Percentiles rank a stretch among this genome's conserved stretches.
These are phyloP conservation scores for Edaphochlamys debaryana DNA, from an alignment of 139 green algal genomes.

Conservation along the genomic window DNA sequence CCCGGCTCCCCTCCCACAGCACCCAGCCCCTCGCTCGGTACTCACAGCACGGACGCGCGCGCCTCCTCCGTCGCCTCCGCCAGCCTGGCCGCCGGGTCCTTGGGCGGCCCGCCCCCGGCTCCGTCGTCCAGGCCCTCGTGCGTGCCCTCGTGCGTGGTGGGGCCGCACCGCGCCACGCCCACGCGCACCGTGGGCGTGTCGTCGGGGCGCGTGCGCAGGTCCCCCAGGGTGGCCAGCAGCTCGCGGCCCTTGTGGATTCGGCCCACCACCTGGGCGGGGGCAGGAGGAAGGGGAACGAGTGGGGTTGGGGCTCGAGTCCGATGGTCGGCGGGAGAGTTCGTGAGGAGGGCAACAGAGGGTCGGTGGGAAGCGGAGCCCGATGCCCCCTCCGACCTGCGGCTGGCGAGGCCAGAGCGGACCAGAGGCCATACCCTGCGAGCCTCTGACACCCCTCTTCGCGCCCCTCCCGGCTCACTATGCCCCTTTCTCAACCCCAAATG, in stretches of 20 bases:
- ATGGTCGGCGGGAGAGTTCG: too few species aligned
- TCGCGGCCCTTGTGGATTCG: slow-evolving; percentile 57
- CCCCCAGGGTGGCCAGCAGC: slow-evolving; percentile 58
- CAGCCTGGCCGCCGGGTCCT: slow-evolving; percentile 34
- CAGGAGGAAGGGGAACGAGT: background rate
- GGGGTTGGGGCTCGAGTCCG: too few species aligned
- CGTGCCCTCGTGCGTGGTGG: slow-evolving; percentile 52
- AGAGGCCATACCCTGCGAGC: too few species aligned
- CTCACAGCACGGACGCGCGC: slow-evolving; percentile 53
- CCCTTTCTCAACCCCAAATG: too few species aligned
- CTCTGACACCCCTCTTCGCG: too few species aligned
- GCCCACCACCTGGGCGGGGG: slow-evolving; percentile 68
- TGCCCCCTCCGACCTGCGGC: background rate
- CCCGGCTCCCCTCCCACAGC: too few species aligned
- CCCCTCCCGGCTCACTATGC: too few species aligned
- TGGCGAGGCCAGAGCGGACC: too few species aligned
- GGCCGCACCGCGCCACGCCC: slow-evolving; percentile 28
- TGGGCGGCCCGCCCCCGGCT: background rate
- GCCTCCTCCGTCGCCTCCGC: slow-evolving; percentile 45
- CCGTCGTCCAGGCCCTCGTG: slow-evolving; percentile 59
- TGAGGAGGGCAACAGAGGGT: too few species aligned
- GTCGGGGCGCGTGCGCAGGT: slow-evolving; percentile 49
- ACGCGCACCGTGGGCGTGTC: slow-evolving; percentile 57
- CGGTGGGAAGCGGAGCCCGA: background rate
- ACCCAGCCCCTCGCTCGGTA: background rate